Evolutionary conservation across 148 eudicot genomes (phyloP).

Genomic region (Nepenthes mirabilis): DNA sequence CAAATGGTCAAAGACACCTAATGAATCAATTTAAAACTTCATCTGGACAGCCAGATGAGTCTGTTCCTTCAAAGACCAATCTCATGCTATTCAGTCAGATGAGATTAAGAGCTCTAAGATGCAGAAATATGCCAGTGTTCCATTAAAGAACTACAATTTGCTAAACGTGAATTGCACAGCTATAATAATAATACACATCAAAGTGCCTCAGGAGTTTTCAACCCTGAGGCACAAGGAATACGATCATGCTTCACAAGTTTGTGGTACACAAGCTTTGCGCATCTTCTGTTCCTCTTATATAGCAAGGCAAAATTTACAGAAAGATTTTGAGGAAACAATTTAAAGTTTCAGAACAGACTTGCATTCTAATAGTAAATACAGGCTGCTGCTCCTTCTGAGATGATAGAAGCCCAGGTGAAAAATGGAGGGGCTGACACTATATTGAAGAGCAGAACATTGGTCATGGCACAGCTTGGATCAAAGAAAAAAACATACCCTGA

Average conservation of each 20-base stretch:
- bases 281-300: background rate
- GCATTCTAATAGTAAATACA: slow-evolving; percentile 6
- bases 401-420: slow-evolving; percentile 8
- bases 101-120: too few relatives aligned
- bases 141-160: too few relatives aligned
- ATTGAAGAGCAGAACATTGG: background rate
- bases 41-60: too few relatives aligned
- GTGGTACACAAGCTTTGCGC: background rate
- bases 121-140: too few relatives aligned
- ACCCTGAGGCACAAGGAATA: slow-evolving; percentile 8
- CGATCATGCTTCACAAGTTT: background rate
- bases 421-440: slow-evolving; percentile 1
- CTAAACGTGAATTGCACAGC: background rate
- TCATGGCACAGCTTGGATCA: background rate
- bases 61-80: too few relatives aligned
- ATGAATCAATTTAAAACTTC: too few relatives aligned
- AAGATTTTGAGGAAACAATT: background rate
- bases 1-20: too few relatives aligned
- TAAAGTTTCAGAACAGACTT: slow-evolving; percentile 4
- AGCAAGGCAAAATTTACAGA: background rate
- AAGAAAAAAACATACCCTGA: background rate
- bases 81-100: too few relatives aligned
- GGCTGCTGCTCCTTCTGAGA: background rate
- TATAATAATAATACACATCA: background rate
- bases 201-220: slow-evolving; percentile 2